Conservation (phyloP, 805 yeast species). For the Maudiozyma turicensis region DNA sequence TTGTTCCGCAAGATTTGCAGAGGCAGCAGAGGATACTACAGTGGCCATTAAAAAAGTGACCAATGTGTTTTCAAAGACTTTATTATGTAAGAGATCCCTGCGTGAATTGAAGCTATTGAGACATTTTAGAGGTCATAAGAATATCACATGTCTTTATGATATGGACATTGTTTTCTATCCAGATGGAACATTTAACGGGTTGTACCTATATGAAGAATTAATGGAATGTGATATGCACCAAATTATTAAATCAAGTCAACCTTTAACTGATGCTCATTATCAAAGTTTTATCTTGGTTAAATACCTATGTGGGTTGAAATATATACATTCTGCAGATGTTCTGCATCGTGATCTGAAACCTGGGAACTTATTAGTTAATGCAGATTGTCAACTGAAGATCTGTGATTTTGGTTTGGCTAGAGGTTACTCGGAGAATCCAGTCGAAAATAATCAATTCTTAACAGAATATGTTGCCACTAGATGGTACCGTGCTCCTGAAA, state of each 20-base stretch:
- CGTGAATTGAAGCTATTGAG: slow-evolving; percentile 83
- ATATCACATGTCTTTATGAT: slow-evolving; percentile 90
- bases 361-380: slow-evolving; percentile 83
- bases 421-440: slow-evolving; percentile 75
- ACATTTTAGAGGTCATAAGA: slow-evolving; percentile 93
- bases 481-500: slow-evolving; percentile 98
- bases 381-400: slow-evolving; percentile 91
- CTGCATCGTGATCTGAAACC: slow-evolving; percentile 93
- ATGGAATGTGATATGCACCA: slow-evolving; percentile 99
- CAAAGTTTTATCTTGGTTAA: slow-evolving; percentile 89
- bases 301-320: slow-evolving; percentile 80
- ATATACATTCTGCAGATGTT: slow-evolving; percentile 86
- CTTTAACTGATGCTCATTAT: slow-evolving; percentile 88
- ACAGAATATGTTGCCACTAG: slow-evolving; percentile 98
- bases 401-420: slow-evolving; percentile 96
- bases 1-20: slow-evolving; percentile 81
- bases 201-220: slow-evolving; percentile 87
- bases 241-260: slow-evolving; percentile 87
- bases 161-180: slow-evolving; percentile 66
- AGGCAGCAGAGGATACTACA: slow-evolving; percentile 51
- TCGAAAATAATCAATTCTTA: slow-evolving; percentile 82
- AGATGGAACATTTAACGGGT: slow-evolving; percentile 76
- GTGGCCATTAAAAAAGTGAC: slow-evolving; percentile 96
- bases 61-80: slow-evolving; percentile 83
- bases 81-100: slow-evolving; percentile 82